Conservation (phyloP, 2,329 filamentous ascomycete species). For the Scedosporium dehoogii region DNA sequence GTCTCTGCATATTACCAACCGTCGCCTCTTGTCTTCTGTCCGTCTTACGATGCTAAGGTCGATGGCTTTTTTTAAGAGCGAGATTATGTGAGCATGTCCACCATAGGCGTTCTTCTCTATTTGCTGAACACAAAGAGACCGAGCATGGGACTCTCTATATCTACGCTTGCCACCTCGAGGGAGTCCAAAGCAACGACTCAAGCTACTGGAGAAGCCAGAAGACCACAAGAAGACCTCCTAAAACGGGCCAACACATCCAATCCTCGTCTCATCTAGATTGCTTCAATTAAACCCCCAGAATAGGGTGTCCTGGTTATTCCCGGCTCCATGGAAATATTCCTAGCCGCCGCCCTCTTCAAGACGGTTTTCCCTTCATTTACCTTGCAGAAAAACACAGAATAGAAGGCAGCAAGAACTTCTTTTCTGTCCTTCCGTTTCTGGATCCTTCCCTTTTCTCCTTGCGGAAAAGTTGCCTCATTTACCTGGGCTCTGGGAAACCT, state of each 20-base stretch:
- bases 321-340: not conserved
- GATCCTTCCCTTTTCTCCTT: not conserved
- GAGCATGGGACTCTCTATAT: too few species aligned
- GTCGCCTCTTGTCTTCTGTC: too few species aligned
- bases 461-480: not conserved
- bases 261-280: not conserved
- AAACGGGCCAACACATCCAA: not conserved
- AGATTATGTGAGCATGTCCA: too few species aligned
- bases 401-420: not conserved
- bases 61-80: too few species aligned
- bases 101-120: too few species aligned
- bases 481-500: not conserved
- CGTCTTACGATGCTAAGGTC: too few species aligned
- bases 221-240: not conserved
- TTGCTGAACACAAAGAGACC: too few species aligned
- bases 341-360: not conserved
- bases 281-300: not conserved
- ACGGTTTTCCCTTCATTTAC: not conserved
- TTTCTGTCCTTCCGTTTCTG: not conserved
- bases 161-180: too few species aligned
- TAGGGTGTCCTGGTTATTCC: not conserved
- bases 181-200: not conserved
- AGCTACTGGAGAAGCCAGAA: not conserved
- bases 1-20: too few species aligned
- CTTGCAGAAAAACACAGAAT: too few species aligned